Percentiles rank a stretch among this genome's conserved stretches.
Evolutionary conservation across 306 rosid species (phyloP).

Genomic region (Dalbergia cultrata): DNA sequence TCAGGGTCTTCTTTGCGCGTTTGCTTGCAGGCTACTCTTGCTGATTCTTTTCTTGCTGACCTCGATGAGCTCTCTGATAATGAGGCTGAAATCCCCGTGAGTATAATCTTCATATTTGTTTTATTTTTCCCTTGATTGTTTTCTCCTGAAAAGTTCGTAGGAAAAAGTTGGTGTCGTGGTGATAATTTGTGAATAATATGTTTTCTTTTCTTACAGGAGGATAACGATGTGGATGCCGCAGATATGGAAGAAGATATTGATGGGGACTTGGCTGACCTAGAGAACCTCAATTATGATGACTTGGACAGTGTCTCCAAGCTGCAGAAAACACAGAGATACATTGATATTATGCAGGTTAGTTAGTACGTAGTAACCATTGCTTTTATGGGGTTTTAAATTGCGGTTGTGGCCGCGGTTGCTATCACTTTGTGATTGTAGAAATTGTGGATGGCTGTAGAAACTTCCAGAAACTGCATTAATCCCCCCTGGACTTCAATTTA

Average conservation of each 20-base stretch:
- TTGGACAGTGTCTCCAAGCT: constrained; percentile 93
- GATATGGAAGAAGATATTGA: constrained; percentile 95
- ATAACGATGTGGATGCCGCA: constrained; percentile 63
- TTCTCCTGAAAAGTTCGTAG: neutral
- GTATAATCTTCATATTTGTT: constrained; percentile 31
- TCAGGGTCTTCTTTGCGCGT: neutral
- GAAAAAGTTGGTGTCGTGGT: neutral
- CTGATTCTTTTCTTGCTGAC: constrained; percentile 96
- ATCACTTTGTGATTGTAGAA: neutral
- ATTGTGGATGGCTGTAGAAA: neutral
- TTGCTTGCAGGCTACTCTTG: constrained; percentile 84
- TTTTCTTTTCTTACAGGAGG: constrained; percentile 56
- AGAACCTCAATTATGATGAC: constrained; percentile 88
- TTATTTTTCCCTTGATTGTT: neutral
- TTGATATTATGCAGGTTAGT: constrained; percentile 80
- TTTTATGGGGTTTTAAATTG: neutral
- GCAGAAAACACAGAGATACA: constrained; percentile 85
- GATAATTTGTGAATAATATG: neutral
- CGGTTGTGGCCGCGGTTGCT: neutral
- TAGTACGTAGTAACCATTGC: neutral
- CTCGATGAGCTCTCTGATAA: constrained; percentile 96
- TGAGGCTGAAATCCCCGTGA: constrained; percentile 75
- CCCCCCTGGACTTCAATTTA: neutral
- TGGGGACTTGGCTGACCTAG: constrained; percentile 91
- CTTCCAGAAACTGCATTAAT: neutral